phyloP scores from a whole-genome alignment of 2,329 filamentous ascomycete genomes.

The Aspergillus hortae region DNA sequence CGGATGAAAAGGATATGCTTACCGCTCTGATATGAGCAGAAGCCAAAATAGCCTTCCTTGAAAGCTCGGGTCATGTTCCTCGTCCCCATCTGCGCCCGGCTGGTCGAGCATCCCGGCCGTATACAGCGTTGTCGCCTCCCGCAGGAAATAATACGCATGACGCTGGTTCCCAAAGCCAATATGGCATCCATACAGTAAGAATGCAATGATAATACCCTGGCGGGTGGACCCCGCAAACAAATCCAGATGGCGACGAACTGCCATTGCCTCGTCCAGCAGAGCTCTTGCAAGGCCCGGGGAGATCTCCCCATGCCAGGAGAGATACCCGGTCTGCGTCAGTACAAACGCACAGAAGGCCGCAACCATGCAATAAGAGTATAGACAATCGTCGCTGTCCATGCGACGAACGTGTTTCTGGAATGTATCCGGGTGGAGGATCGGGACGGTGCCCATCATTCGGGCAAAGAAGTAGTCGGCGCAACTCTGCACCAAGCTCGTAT shows the following conservation, averaged over 20 bases:
- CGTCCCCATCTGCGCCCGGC: slow-evolving; percentile 38
- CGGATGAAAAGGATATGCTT: slow-evolving; percentile 16
- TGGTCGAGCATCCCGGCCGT: slow-evolving; percentile 44
- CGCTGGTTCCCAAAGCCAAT: slow-evolving; percentile 66
- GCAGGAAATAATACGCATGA: slow-evolving; percentile 69
- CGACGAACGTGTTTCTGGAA: slow-evolving; percentile 22
- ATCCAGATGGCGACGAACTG: slow-evolving; percentile 18
- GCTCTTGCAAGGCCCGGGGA: slow-evolving; percentile 9
- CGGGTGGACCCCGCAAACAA: slow-evolving; percentile 18
- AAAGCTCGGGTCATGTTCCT: slow-evolving; percentile 38
- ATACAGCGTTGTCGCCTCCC: slow-evolving; percentile 69
- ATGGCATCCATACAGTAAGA: slow-evolving; percentile 67
- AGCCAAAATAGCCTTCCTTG: slow-evolving; percentile 62
- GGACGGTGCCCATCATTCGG: slow-evolving; percentile 23
- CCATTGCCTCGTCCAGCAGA: slow-evolving; percentile 27
- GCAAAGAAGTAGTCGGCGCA: slow-evolving; percentile 21
- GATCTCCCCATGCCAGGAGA: slow-evolving; percentile 4
- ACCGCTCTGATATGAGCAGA: slow-evolving; percentile 63
- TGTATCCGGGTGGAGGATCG: slow-evolving; percentile 21
- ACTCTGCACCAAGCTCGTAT: slow-evolving; percentile 5
- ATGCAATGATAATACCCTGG: slow-evolving; percentile 58
- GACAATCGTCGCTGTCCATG: slow-evolving; percentile 12
- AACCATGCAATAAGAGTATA: slow-evolving; percentile 29
- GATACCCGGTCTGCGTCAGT: slow-evolving; percentile 20
- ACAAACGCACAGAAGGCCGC: slow-evolving; percentile 38